Base-by-base conservation (phyloP, 2,329 filamentous ascomycete genomes). In the Ophiostoma sp. region DNA sequence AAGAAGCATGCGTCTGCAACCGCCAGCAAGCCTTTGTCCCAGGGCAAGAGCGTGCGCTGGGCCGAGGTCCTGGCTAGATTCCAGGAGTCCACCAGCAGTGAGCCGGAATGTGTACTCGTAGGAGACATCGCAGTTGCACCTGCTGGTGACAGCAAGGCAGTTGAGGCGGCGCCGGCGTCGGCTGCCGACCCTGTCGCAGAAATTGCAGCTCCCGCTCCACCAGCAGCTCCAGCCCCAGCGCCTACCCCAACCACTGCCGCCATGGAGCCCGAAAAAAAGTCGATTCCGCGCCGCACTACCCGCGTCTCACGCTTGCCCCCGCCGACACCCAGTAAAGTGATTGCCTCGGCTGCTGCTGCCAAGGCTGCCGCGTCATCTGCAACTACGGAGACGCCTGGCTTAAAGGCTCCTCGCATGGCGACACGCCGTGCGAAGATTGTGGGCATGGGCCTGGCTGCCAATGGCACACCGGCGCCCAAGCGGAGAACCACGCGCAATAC, bases 31-130 rank as follows among this genome's bases (percentile, higher is more conserved):
- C 15, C 57, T 13, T 1, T 20, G 35, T 35, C 39, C 67, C 31
- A 6, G 39, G n/a, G 41, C 17, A 70, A 71, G 70, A 70, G 48
- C 39, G 79, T 80, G 4, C 75, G 76, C 36, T 80, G 78, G 78
- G 77, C 76, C 4, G 75, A 78, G 39, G 74, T 75, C 13, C 71
- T 80, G 73, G 76, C 74, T 60, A 74, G 74, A 39, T 76, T 73
- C 67, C 78, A 78, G 68, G 73, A 68, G 70, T 7, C 36, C 0
- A 67, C 72, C 39, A 41, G 39, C 39, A 52, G 36, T 52, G 64
- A 70, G 20, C 67, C 68, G 35, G 64, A 66, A 23, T 36, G 1
- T 7, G 60, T 48, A 1, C 1, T n/a, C 1, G 17, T 13, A 20
- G 36, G 36, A 8, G 48, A 57, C 8, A 13, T 39, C 2, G n/a